These are phyloP conservation scores for Jatropha curcas DNA, from an alignment of 345 rosid species.

Conservation along the genomic window DNA sequence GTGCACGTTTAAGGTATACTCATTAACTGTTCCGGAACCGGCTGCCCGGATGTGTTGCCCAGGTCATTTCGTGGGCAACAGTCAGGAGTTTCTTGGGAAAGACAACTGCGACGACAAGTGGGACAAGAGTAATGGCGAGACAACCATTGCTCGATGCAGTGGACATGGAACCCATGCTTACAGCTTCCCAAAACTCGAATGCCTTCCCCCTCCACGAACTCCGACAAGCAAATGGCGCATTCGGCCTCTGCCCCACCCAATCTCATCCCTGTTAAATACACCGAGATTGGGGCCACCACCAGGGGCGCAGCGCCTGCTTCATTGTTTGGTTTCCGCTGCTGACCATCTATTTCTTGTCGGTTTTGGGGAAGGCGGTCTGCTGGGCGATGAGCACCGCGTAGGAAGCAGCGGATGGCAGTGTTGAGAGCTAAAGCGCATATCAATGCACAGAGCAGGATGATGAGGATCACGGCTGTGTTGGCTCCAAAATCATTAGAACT, in stretches of 20 bases:
- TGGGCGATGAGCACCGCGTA: conserved; percentile 19
- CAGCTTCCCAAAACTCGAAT: conserved; percentile 24
- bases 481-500: conserved; percentile 51
- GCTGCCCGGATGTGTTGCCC: not conserved
- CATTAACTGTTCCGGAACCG: not conserved
- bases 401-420: conserved; percentile 66
- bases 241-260: conserved; percentile 43
- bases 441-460: conserved; percentile 57
- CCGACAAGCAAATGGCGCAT: conserved; percentile 35
- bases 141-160: conserved; percentile 25
- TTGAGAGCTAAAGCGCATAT: conserved; percentile 62
- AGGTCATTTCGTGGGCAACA: conserved; percentile 4
- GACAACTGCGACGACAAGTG: conserved; percentile 30
- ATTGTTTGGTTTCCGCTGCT: conserved; percentile 38
- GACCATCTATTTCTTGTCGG: conserved; percentile 8
- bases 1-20: too few relatives aligned
- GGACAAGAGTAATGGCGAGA: conserved; percentile 31
- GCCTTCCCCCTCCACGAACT: conserved; percentile 34
- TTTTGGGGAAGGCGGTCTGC: conserved; percentile 15
- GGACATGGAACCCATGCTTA: conserved; percentile 33
- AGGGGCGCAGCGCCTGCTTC: conserved; percentile 12
- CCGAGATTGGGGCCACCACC: conserved; percentile 37
- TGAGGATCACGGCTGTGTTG: conserved; percentile 43
- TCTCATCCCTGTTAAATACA: conserved; percentile 48
- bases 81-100: not conserved